Conservation (phyloP, 805 yeast species). For the Metschnikowia orientalis region DNA sequence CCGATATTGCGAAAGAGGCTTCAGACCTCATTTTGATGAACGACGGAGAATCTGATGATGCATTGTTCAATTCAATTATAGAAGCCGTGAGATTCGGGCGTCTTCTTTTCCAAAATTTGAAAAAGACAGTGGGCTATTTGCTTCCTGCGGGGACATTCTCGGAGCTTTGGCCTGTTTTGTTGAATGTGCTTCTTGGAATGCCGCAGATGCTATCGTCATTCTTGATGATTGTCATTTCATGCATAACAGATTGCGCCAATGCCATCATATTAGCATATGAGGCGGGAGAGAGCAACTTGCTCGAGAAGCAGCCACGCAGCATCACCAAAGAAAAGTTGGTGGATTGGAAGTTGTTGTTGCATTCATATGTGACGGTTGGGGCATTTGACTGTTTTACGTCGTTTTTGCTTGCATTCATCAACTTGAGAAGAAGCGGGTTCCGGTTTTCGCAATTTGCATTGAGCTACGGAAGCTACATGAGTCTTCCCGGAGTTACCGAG, state of each 20-base stretch:
- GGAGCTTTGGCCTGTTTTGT: constrained; percentile 48
- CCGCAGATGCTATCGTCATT: constrained; percentile 48
- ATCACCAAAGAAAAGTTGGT: constrained; percentile 39
- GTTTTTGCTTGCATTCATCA: constrained; percentile 36
- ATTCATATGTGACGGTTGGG: constrained; percentile 43
- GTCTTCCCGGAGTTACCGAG: constrained; percentile 20
- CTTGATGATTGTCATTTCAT: constrained; percentile 48
- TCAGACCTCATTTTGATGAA: constrained; percentile 28
- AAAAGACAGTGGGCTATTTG: constrained; percentile 43
- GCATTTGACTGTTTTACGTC: constrained; percentile 38
- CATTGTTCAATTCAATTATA: constrained; percentile 23
- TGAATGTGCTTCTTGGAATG: constrained; percentile 45
- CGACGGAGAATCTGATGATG: constrained; percentile 16
- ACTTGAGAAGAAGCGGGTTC: constrained; percentile 33
- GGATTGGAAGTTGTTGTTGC: constrained; percentile 35
- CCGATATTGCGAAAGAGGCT: constrained; percentile 37
- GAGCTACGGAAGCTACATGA: constrained; percentile 31
- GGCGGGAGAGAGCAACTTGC: constrained; percentile 38
- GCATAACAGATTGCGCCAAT: constrained; percentile 44
- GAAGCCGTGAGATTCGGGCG: constrained; percentile 40
- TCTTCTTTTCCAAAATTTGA: constrained; percentile 46
- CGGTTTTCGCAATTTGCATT: constrained; percentile 31
- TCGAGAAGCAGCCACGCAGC: constrained; percentile 40
- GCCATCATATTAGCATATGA: constrained; percentile 45
- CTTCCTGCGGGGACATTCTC: constrained; percentile 52